Base-by-base conservation (phyloP, 768 basidiomycete species). In the Leccinum obscurum region DNA sequence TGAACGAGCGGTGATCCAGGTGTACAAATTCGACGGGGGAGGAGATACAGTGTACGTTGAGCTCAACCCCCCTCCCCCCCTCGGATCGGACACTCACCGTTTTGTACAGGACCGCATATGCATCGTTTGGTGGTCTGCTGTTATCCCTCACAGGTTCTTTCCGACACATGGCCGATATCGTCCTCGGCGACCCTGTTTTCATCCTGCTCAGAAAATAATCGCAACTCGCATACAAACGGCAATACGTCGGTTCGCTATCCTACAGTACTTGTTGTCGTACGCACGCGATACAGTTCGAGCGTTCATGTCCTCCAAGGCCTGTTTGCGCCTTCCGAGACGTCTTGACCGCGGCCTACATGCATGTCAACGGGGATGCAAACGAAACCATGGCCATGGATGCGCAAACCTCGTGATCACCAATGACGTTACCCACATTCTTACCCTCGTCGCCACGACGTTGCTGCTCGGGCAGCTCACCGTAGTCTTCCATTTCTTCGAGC, bases 1-100 rank as follows among this genome's bases (percentile, higher is more conserved):
- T 63, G 35, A 70, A 59, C 44, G 58, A 70, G 55, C 60, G 17
- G 55, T 10, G 55, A 26, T 32, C 26, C 22, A 96, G 93, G 92
- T 98, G 52, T 99, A 99, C 81, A 95, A 95, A 73, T 97, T 96
- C 72, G 96, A 99, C 71, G 88, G 90, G 15, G 89, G 87, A 61
- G 82, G 83, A 35, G 93, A 95, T 66, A 85, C 87, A 66, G 94
- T 96, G 93, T 95, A 79, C 11, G 58, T 52, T 54, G 30, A 54
- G 54, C 32, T 37, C n/a, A n/a, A n/a, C n/a, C n/a, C n/a, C n/a
- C n/a, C n/a, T n/a, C n/a, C n/a, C n/a, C 49, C 20, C 26, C 55
- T 53, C 24, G 55, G 30, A 57, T 53, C 51, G 13, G 34, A n/a
- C 22, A 48, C 58, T 61, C 10, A 61, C 28, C 15, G 17, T 35